A percentile compares a stretch with the other conserved stretches of the same genome.
These are phyloP conservation scores for Backusella psychrophila DNA, from an alignment of 192 early-diverging fungal genomes.

Conservation along the genomic window DNA sequence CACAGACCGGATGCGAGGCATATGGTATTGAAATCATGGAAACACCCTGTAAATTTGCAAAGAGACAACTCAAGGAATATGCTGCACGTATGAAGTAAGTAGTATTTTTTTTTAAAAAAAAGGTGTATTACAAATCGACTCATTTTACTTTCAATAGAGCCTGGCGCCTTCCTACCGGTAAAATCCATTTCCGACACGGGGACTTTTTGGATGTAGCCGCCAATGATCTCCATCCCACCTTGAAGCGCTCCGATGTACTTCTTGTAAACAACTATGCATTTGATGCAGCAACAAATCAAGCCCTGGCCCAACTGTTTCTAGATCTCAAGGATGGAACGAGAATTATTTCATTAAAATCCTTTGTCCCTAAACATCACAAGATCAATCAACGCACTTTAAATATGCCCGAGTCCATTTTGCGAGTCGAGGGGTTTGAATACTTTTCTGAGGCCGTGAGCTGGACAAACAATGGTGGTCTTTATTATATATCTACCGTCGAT, in stretches of 20 bases:
- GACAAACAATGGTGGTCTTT: slow-evolving; percentile 77
- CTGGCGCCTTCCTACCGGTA: slow-evolving; percentile 58
- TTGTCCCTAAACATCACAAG: slow-evolving; percentile 77
- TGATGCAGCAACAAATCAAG: slow-evolving; percentile 79
- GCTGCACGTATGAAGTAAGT: slow-evolving; percentile 71
- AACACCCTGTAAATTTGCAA: slow-evolving; percentile 76
- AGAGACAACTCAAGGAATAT: slow-evolving; percentile 82
- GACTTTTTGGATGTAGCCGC: slow-evolving; percentile 79
- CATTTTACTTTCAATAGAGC: slow-evolving; percentile 28
- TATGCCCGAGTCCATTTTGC: slow-evolving; percentile 68
- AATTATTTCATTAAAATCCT: slow-evolving; percentile 84
- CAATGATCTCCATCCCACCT: slow-evolving; percentile 58
- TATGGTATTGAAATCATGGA: slow-evolving; percentile 93
- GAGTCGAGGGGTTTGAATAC: slow-evolving; percentile 63
- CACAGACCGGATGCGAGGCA: slow-evolving; percentile 77
- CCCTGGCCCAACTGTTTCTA: slow-evolving; percentile 79
- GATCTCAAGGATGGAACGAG: slow-evolving; percentile 86
- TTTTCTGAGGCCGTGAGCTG: slow-evolving; percentile 74
- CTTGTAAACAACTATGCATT: slow-evolving; percentile 98
- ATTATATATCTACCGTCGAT: slow-evolving; percentile 80
- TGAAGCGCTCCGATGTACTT: slow-evolving; percentile 84
- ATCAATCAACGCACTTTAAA: slow-evolving; percentile 71
- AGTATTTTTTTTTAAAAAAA: background rate
- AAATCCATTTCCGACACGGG: slow-evolving; percentile 68
- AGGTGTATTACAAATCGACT: background rate